phyloP scores from a whole-genome alignment of 2,329 filamentous ascomycete species.

The Pezicula carpinea region DNA sequence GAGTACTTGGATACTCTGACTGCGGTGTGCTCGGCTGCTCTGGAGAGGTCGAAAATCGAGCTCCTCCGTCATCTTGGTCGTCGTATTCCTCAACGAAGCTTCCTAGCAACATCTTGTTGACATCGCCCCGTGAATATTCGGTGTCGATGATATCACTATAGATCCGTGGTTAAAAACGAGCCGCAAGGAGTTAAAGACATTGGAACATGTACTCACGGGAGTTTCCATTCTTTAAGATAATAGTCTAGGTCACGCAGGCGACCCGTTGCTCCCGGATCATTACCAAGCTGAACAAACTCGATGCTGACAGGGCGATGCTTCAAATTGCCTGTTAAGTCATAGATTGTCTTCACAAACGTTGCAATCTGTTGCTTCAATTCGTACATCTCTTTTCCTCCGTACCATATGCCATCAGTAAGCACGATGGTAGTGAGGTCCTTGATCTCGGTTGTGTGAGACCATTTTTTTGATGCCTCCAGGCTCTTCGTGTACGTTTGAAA shows the following conservation, averaged over 20 bases:
- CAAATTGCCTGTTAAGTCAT: background rate
- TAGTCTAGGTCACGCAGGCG: constrained; percentile 18
- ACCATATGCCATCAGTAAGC: constrained; percentile 18
- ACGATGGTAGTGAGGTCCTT: constrained; percentile 15
- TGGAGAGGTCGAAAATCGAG: no score
- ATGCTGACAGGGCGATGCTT: constrained; percentile 23
- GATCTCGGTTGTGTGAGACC: background rate
- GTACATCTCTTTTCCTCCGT: constrained; percentile 6
- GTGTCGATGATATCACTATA: constrained; percentile 26
- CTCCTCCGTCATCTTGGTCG: constrained; percentile 9
- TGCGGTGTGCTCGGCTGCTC: no score
- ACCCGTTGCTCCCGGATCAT: constrained; percentile 15
- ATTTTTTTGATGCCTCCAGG: background rate
- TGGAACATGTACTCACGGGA: constrained; percentile 10
- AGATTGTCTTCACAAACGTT: constrained; percentile 4
- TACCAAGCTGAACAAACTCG: constrained; percentile 28
- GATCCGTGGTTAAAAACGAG: background rate
- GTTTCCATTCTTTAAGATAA: constrained; percentile 8
- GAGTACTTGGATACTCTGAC: no score
- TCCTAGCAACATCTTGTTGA: constrained; percentile 30
- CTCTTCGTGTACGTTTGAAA: no score
- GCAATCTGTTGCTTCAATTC: constrained; percentile 7
- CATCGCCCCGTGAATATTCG: constrained; percentile 20
- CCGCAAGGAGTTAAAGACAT: background rate
- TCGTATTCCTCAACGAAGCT: constrained; percentile 20